Conservation (phyloP, 1,284 basidiomycete species). For the Golubevia sp. region DNA sequence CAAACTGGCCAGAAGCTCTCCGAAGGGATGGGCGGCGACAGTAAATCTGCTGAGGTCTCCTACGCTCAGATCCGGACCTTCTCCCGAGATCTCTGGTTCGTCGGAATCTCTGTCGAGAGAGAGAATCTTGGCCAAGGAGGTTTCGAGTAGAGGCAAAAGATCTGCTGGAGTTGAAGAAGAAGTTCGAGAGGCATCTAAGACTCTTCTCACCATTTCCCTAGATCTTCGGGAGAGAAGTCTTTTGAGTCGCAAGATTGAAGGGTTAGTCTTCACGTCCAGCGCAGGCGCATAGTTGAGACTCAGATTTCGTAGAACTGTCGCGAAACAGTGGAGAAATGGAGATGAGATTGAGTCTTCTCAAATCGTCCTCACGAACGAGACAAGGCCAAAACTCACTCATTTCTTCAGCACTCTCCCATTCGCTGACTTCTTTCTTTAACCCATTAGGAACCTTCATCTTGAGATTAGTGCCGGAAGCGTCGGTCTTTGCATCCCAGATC, state of each 20-base stretch:
- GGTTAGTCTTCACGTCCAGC: conserved; percentile 15
- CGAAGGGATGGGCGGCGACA: not conserved
- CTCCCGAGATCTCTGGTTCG: conserved; percentile 6
- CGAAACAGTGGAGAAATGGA: no score
- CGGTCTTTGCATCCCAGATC: not conserved
- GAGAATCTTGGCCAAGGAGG: conserved; percentile 8
- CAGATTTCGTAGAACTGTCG: conserved; percentile 22
- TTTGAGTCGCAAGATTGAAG: not conserved
- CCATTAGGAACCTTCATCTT: not conserved
- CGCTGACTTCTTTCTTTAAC: not conserved
- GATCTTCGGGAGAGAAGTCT: no score
- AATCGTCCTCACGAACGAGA: not conserved
- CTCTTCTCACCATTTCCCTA: not conserved
- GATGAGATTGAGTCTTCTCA: no score
- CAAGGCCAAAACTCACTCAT: conserved; percentile 1
- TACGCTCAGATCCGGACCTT: not conserved
- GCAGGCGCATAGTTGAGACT: conserved; percentile 34
- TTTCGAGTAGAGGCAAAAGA: conserved; percentile 3
- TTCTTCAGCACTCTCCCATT: not conserved
- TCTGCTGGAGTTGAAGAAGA: not conserved
- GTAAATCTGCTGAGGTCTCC: not conserved
- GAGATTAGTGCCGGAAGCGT: not conserved
- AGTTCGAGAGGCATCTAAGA: not conserved
- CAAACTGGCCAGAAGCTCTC: not conserved
- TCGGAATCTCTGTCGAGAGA: not conserved